Percentiles rank a stretch among this genome's conserved stretches.
Conservation (phyloP, 164 flowering plant species). For the Nymphaea thermarum region DNA sequence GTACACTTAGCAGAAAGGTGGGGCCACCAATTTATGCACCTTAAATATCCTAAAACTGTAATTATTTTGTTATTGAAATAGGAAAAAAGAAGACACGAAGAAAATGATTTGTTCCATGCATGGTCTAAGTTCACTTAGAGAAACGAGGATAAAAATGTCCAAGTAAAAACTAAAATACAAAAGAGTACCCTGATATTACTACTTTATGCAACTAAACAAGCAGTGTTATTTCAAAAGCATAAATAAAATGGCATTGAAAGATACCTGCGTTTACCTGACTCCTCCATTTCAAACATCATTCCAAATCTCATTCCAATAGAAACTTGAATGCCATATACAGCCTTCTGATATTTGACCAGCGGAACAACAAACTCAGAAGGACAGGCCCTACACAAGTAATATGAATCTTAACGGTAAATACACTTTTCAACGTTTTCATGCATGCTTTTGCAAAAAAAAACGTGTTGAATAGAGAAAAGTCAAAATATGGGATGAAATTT, state of each 20-base stretch:
- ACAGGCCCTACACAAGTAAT: slow-evolving; percentile 48
- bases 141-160: too few relatives aligned
- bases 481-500: not conserved
- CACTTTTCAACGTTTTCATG: not conserved
- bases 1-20: too few relatives aligned
- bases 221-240: not conserved
- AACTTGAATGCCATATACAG: slow-evolving; percentile 62
- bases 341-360: slow-evolving; percentile 53
- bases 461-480: not conserved
- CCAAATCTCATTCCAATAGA: slow-evolving; percentile 97
- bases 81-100: too few relatives aligned
- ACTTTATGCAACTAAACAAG: not conserved
- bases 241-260: not conserved
- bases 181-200: too few relatives aligned
- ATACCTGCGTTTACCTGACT: slow-evolving; percentile 93
- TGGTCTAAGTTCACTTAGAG: too few relatives aligned
- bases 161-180: too few relatives aligned
- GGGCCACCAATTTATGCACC: too few relatives aligned
- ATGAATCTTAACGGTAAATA: not conserved
- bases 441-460: not conserved
- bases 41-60: too few relatives aligned
- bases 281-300: slow-evolving; percentile 99
- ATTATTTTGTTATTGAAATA: too few relatives aligned
- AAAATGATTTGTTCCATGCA: too few relatives aligned
- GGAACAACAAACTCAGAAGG: slow-evolving; percentile 92